These are phyloP conservation scores for Fraxinus floribunda DNA, from an alignment of 305 asterid species.

Conservation along the genomic window DNA sequence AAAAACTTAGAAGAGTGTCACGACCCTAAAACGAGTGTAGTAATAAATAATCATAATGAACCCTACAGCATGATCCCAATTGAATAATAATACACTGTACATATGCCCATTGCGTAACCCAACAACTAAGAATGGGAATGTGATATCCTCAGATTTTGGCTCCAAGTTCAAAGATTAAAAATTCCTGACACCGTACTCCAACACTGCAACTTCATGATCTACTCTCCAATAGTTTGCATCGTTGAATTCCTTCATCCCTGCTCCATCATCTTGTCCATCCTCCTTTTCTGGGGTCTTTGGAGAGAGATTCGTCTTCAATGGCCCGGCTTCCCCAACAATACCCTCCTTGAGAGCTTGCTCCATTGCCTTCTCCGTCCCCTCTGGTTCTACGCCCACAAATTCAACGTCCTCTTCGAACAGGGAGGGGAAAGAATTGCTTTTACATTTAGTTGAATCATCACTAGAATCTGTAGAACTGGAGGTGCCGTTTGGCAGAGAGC, in stretches of 20 bases:
- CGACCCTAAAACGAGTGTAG: conserved; percentile 30
- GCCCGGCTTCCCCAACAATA: conserved; percentile 85
- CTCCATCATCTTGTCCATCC: conserved; percentile 52
- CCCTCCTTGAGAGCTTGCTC: conserved; percentile 94
- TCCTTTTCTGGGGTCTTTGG: conserved; percentile 54
- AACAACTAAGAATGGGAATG: conserved; percentile 12
- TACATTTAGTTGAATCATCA: conserved; percentile 38
- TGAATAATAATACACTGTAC: conserved; percentile 52
- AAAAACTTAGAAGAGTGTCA: conserved; percentile 27
- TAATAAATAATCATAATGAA: conserved; percentile 35
- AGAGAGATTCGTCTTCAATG: conserved; percentile 50
- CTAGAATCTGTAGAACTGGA: conserved; percentile 33
- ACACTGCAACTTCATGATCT: conserved; percentile 81
- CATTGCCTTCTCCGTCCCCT: conserved; percentile 89
- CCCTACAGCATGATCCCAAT: conserved; percentile 25
- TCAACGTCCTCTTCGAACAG: conserved; percentile 95
- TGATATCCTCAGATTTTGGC: conserved; percentile 9
- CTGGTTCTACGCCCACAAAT: conserved; percentile 88
- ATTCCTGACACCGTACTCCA: conserved; percentile 33
- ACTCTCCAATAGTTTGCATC: conserved; percentile 96
- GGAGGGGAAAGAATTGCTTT: conserved; percentile 56
- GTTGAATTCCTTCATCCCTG: conserved; percentile 70
- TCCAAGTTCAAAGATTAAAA: conserved; percentile 16
- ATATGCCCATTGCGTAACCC: conserved; percentile 27
- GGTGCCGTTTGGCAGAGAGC: conserved; percentile 44